Evolutionary conservation across 2,329 filamentous ascomycete genomes (phyloP).

Genomic region (Fusarium agapanthi): DNA sequence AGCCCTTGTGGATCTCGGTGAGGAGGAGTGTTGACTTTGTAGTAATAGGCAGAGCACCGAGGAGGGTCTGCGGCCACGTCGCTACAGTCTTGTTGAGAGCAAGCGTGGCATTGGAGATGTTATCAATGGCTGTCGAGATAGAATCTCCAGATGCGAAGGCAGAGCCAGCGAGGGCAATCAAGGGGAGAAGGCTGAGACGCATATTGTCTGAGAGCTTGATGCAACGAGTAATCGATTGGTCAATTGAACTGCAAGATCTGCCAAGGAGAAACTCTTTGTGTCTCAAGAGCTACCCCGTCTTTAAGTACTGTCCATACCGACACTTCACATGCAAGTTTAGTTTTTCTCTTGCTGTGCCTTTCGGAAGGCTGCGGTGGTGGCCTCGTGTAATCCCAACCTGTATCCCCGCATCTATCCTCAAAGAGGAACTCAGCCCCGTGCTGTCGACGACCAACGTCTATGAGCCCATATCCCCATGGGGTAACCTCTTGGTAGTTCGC

Average conservation of each 20-base stretch:
- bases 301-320: slow-evolving; percentile 21
- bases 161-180: slow-evolving; percentile 34
- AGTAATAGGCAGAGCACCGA: slow-evolving; percentile 53
- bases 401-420: slow-evolving; percentile 36
- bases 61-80: slow-evolving; percentile 50
- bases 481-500: slow-evolving; percentile 9
- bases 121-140: slow-evolving; percentile 48
- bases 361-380: slow-evolving; percentile 28
- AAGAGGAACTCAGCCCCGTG: slow-evolving; percentile 29
- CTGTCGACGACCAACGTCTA: slow-evolving; percentile 4
- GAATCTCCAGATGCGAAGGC: slow-evolving; percentile 46
- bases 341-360: not conserved
- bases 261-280: slow-evolving; percentile 2
- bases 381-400: slow-evolving; percentile 31
- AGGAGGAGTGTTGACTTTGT: slow-evolving; percentile 51
- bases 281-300: slow-evolving; percentile 5
- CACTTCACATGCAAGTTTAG: slow-evolving; percentile 25
- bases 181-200: slow-evolving; percentile 38
- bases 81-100: slow-evolving; percentile 48
- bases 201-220: slow-evolving; percentile 29
- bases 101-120: slow-evolving; percentile 46
- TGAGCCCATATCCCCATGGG: slow-evolving; percentile 28
- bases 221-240: slow-evolving; percentile 26
- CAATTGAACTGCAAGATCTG: slow-evolving; percentile 24
- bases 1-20: slow-evolving; percentile 50